Conservation (phyloP, 2,329 filamentous ascomycete species). For the Ceratocystis harringtonii region DNA sequence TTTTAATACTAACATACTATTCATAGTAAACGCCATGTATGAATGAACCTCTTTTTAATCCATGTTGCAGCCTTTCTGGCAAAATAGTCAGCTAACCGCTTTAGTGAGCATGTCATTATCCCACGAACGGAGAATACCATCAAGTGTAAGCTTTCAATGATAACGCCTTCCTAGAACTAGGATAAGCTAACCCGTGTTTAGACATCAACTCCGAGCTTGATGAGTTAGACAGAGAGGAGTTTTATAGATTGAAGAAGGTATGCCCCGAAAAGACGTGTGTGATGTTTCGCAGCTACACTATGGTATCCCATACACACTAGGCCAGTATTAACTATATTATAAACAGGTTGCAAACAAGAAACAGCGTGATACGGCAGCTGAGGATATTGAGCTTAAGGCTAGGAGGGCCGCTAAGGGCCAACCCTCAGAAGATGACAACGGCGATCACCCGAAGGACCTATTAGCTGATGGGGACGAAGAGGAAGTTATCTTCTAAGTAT, state of each 20-base stretch:
- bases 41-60: constrained; percentile 18
- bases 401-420: constrained; percentile 41
- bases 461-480: constrained; percentile 63
- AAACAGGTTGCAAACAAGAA: constrained; percentile 61
- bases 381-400: constrained; percentile 60
- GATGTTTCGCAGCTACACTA: no score
- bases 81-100: constrained; percentile 36
- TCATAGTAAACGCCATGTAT: constrained; percentile 76
- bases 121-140: constrained; percentile 98
- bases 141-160: constrained; percentile 51
- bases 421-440: constrained; percentile 28
- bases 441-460: constrained; percentile 44
- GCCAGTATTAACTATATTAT: no score
- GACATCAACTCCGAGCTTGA: constrained; percentile 97
- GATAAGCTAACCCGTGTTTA: constrained; percentile 22
- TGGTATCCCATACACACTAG: no score
- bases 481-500: constrained; percentile 63
- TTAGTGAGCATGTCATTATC: constrained; percentile 82
- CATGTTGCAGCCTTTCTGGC: no score
- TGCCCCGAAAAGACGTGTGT: not conserved
- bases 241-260: constrained; percentile 86
- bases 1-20: constrained; percentile 19
- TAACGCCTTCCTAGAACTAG: not conserved
- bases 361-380: constrained; percentile 56
- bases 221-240: constrained; percentile 93